Base-by-base conservation (phyloP, 192 early-diverging fungal genomes). In the Linnemannia zychae region DNA sequence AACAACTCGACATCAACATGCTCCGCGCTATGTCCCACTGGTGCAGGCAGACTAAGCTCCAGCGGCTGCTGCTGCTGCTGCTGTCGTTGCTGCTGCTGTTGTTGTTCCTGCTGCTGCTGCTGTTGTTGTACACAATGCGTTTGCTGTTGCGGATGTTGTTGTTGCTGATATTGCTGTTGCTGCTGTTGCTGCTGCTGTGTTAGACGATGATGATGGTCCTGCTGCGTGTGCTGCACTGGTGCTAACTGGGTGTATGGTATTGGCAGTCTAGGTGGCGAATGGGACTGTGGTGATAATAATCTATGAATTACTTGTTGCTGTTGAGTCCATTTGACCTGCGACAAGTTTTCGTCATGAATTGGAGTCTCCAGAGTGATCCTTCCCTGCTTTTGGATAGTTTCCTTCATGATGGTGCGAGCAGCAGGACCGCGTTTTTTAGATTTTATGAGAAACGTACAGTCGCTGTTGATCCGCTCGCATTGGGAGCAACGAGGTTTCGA, bases 111-210 rank as follows among this genome's bases (percentile, higher is more conserved):
- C 2, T n/a, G 57, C 11, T 9, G 57, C 4, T 57, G 53, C 11
- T 63, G 57, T 28, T 63, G 57, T 1, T 52, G 50, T 44, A 44
- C 40, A 44, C 9, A 50, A 78, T 78, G 52, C 77, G 71, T n/a
- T 53, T 72, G 77, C 77, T 72, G 65, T 69, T 65, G 24, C 5
- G 50, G 77, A 31, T 79, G 78, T 3, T 53, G 78, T 46, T 74
- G 78, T 36, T 68, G 65, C 71, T 73, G 78, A 44, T 68, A 60
- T n/a, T 80, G 78, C 4, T 74, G 78, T 47, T 40, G 34, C 11
- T 68, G 34, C 38, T 66, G 71, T 67, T 31, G 28, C 13, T 63
- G 28, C 57, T 63, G 57, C 57, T 63, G 34, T n/a, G 50, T 33
- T 37, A 5, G 44, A 65, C 22, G 17, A 1, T 34, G 77, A 28